A percentile compares a stretch with the other conserved stretches of the same genome.
Evolutionary conservation across 805 yeast genomes (phyloP).

Genomic region (Priceomyces haplophilus): DNA sequence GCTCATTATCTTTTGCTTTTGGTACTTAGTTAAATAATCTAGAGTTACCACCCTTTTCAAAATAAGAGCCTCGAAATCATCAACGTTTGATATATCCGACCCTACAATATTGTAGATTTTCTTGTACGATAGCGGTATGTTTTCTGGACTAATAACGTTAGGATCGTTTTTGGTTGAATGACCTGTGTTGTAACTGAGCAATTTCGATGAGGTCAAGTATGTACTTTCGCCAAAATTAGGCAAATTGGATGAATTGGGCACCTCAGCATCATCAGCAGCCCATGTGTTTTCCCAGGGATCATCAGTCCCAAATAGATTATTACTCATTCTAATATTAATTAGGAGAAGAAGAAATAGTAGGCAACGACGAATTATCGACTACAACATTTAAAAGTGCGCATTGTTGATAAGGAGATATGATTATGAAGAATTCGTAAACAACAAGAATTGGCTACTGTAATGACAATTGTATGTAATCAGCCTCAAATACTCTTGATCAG

Average conservation of each 20-base stretch:
- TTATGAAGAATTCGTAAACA: no score
- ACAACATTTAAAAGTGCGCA: background rate
- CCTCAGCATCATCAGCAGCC: conserved; percentile 19
- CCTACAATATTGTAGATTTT: conserved; percentile 18
- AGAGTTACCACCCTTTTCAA: conserved; percentile 26
- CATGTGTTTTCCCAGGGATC: conserved; percentile 44
- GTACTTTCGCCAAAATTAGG: conserved; percentile 9
- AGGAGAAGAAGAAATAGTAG: no score
- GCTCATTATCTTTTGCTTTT: conserved; percentile 32
- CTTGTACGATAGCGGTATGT: conserved; percentile 31
- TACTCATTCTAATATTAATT: conserved; percentile 8
- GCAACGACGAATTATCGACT: background rate
- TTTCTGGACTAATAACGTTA: conserved; percentile 11
- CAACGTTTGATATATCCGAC: conserved; percentile 17
- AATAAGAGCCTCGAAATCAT: conserved; percentile 28
- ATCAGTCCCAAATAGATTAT: conserved; percentile 17
- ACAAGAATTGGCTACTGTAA: no score
- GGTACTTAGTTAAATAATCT: conserved; percentile 26
- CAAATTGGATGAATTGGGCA: conserved; percentile 1
- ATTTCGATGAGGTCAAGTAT: conserved; percentile 27
- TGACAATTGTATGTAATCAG: no score
- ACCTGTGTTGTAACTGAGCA: conserved; percentile 7
- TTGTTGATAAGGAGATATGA: background rate
- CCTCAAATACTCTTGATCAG: no score
- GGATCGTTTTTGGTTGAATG: background rate